Evolutionary conservation across 768 basidiomycete species (phyloP).

Genomic region (Tubosaeta brunneosetosa): DNA sequence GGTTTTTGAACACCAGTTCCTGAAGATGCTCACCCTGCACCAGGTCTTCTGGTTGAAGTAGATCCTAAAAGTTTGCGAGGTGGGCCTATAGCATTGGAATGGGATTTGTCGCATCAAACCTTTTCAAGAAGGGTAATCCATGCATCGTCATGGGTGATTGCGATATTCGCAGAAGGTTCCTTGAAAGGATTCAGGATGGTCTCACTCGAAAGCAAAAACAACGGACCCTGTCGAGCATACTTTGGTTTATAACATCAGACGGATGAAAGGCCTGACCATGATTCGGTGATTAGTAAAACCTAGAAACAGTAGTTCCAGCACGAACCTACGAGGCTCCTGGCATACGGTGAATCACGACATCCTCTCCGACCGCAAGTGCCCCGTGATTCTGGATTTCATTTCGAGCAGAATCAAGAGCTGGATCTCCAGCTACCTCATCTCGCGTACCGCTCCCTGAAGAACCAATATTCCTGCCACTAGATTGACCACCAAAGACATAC

Average conservation of each 20-base stretch:
- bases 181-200: background rate
- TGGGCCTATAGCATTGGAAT: too few relatives aligned
- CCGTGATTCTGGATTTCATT: background rate
- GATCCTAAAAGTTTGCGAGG: too few relatives aligned
- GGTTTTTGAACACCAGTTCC: background rate
- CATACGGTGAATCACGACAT: too few relatives aligned
- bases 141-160: background rate
- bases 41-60: too few relatives aligned
- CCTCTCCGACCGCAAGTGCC: background rate
- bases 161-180: background rate
- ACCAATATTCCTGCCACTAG: background rate
- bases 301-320: background rate
- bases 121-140: too few relatives aligned
- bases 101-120: too few relatives aligned
- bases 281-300: background rate
- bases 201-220: background rate
- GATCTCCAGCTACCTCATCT: background rate
- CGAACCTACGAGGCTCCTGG: background rate
- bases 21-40: too few relatives aligned
- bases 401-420: background rate
- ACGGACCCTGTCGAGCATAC: background rate
- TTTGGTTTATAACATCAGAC: constrained; percentile 6
- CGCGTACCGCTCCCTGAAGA: background rate
- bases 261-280: constrained; percentile 7
- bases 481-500: background rate